These are phyloP conservation scores for Gigaspora rosea DNA, from an alignment of 192 early-diverging fungal species.

Conservation along the genomic window DNA sequence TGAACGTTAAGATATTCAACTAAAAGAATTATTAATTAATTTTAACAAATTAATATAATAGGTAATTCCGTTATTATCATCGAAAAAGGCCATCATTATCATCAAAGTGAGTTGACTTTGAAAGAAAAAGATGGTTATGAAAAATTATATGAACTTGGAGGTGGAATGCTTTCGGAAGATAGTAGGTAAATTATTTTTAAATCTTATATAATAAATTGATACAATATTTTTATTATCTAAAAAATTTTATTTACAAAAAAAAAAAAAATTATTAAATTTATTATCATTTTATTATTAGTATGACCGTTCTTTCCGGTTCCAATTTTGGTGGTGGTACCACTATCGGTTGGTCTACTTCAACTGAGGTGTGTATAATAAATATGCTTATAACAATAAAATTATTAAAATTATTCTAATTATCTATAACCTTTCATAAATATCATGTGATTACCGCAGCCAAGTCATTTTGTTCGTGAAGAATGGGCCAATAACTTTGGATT, in stretches of 20 bases:
- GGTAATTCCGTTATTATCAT: conserved; percentile 71
- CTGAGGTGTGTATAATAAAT: conserved; percentile 41
- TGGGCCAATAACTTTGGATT: conserved; percentile 66
- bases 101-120: conserved; percentile 53
- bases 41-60: not conserved
- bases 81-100: conserved; percentile 69
- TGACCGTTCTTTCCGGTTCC: conserved; percentile 60
- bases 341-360: conserved; percentile 65
- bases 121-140: conserved; percentile 52
- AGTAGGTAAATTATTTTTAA: conserved; percentile 33
- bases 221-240: too few relatives aligned
- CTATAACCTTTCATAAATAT: too few relatives aligned
- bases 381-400: too few relatives aligned
- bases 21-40: too few relatives aligned
- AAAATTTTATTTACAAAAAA: too few relatives aligned
- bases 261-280: too few relatives aligned
- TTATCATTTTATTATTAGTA: too few relatives aligned
- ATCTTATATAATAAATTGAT: too few relatives aligned
- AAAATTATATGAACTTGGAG: conserved; percentile 60
- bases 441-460: conserved; percentile 37
- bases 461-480: conserved; percentile 68
- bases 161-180: conserved; percentile 50
- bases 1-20: too few relatives aligned
- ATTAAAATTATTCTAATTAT: too few relatives aligned
- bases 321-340: conserved; percentile 79